Percentiles rank a stretch among this genome's conserved stretches.
phyloP scores from a whole-genome alignment of 352 stramenopile species.

The Plasmopara viticola region DNA sequence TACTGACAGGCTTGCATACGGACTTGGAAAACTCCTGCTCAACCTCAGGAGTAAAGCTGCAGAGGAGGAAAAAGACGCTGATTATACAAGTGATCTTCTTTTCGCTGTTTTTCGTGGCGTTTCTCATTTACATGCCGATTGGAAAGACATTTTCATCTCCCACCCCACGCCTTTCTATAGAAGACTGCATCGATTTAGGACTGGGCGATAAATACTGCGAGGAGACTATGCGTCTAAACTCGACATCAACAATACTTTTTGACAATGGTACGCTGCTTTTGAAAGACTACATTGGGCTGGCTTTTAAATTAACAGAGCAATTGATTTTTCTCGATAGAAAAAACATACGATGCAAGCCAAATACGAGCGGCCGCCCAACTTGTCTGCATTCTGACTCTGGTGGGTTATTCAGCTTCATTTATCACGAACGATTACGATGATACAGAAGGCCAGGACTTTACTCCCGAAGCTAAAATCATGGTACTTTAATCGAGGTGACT shows the following conservation, averaged over 20 bases:
- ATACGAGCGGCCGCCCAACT: conserved; percentile 60
- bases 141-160: conserved; percentile 23
- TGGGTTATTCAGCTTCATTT: conserved; percentile 67
- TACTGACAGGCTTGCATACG: conserved; percentile 20
- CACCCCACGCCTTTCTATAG: conserved; percentile 27
- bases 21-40: conserved; percentile 30
- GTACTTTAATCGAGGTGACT: conserved; percentile 9
- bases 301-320: not conserved
- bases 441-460: conserved; percentile 20
- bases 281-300: not conserved
- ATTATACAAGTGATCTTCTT: conserved; percentile 37
- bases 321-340: conserved; percentile 19
- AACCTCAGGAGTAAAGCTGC: conserved; percentile 17
- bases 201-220: conserved; percentile 60
- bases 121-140: conserved; percentile 57
- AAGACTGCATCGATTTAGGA: conserved; percentile 46
- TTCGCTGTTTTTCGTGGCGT: conserved; percentile 46
- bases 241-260: conserved; percentile 58
- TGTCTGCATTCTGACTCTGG: conserved; percentile 60
- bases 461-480: conserved; percentile 23
- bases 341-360: conserved; percentile 44
- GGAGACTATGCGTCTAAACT: conserved; percentile 45
- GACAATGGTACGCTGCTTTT: conserved; percentile 42
- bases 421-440: conserved; percentile 52
- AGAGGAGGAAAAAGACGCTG: conserved; percentile 35